Base-by-base conservation (phyloP, 495 filamentous ascomycete genomes). In the Hypomontagnella submonticulosa region DNA sequence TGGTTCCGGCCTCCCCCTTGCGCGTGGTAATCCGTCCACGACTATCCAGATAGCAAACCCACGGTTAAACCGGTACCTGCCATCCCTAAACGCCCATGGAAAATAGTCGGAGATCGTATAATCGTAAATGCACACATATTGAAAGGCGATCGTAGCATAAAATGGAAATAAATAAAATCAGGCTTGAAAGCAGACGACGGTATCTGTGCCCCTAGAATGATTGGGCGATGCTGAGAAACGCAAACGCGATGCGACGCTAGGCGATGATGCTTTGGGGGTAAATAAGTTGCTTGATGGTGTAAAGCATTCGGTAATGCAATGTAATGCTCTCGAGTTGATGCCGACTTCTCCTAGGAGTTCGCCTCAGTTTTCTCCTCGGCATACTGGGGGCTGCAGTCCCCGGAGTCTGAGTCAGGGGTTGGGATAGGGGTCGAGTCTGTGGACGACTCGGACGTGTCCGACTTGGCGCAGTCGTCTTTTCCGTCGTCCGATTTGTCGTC, bases 371-470 rank as follows among this genome's bases (percentile, higher is more conserved):
- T 52, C 38, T 54, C 38, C 15, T 36, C 52, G 23, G 36, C 13
- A 11, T 60, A 58, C 43, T 73, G 71, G 1, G 71, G 71, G 16
- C 38, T 71, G 34, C 69, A 73, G 5, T 67, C 65, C 6, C 37
- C 44, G 11, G 65, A 61, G 55, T 73, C 71, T 3, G 55, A 48
- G 42, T 66, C 63, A 1, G 71, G 71, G 0, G 71, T 73, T 8
- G 58, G 44, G 27, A 73, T 71, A 0, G 64, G 61, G 9, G 59
- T 54, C 20, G 57, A 44, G 16, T 61, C 57, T 20, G 57, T 57
- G 4, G 63, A 46, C 4, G 71, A 73, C 40, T 73, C 71, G 16
- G 68, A 63, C 20, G 69, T 44, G 48, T 71, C 71, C 8, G 71
- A 73, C 59, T 69, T 69, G 46, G 57, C 57, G 13, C 55, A 48